Percentiles rank a stretch among this genome's conserved stretches.
Conservation (phyloP, 2,329 filamentous ascomycete species). For the Apiospora rasikravindrae region DNA sequence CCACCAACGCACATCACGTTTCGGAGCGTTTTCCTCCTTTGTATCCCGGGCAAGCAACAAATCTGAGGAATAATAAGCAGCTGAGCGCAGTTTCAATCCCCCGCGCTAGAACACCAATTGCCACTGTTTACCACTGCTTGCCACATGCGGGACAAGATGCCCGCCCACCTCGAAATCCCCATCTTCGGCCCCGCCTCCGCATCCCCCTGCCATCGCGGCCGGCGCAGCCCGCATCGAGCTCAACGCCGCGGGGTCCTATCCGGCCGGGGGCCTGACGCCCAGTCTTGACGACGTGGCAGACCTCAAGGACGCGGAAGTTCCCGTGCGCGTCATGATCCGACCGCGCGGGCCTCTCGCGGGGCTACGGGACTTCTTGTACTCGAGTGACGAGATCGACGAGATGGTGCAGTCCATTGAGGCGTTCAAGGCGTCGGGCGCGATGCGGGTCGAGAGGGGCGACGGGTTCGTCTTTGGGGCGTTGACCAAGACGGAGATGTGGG, state of each 20-base stretch:
- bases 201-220: slow-evolving; percentile 43
- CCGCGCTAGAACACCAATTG: neutral
- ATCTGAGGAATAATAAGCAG: neutral
- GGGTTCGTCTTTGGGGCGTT: slow-evolving; percentile 63
- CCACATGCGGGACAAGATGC: neutral
- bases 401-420: slow-evolving; percentile 49
- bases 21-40: neutral
- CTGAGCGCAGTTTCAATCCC: no score
- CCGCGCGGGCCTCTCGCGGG: slow-evolving; percentile 45
- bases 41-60: no score
- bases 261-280: slow-evolving; percentile 57
- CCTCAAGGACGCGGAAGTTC: slow-evolving; percentile 39
- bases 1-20: neutral
- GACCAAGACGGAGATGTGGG: neutral
- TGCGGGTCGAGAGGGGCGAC: slow-evolving; percentile 51
- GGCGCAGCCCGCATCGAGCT: slow-evolving; percentile 59
- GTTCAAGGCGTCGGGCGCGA: slow-evolving; percentile 44
- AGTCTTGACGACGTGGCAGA: slow-evolving; percentile 43
- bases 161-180: slow-evolving; percentile 54
- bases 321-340: slow-evolving; percentile 61
- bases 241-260: slow-evolving; percentile 57
- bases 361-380: slow-evolving; percentile 54
- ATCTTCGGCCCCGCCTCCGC: slow-evolving; percentile 55
- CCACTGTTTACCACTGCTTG: neutral
- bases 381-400: slow-evolving; percentile 44